phyloP scores from a whole-genome alignment of 371 early-diverging fungal species.

The Nematocida displodere region DNA sequence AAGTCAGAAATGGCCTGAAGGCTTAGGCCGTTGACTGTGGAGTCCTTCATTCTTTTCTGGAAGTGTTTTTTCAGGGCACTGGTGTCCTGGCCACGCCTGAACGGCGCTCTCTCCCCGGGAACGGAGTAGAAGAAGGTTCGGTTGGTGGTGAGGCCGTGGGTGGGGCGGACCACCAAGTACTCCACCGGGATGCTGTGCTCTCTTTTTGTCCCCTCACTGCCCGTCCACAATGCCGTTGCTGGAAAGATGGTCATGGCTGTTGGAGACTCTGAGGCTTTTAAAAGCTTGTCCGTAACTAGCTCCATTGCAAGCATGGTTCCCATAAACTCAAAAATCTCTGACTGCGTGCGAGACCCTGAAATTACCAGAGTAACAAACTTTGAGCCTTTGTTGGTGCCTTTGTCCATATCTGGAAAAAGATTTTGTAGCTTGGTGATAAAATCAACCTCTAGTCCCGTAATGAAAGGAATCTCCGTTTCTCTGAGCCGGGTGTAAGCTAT shows the following conservation, averaged over 20 bases:
- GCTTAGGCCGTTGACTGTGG: constrained; percentile 24
- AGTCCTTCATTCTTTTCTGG: constrained; percentile 50
- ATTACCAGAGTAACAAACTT: constrained; percentile 54
- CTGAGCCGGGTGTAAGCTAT: constrained; percentile 86
- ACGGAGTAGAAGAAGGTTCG: constrained; percentile 1
- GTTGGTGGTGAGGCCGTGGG: constrained; percentile 41
- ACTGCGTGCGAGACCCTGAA: constrained; percentile 69
- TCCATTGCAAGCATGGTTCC: constrained; percentile 81
- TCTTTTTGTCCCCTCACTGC: constrained; percentile 32
- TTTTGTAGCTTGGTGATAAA: constrained; percentile 82
- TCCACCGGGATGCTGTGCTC: constrained; percentile 35
- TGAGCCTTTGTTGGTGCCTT: constrained; percentile 64
- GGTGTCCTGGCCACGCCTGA: constrained; percentile 19
- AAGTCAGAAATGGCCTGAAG: constrained; percentile 46
- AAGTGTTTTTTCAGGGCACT: constrained; percentile 49
- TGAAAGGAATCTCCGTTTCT: constrained; percentile 80
- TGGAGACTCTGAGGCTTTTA: constrained; percentile 69
- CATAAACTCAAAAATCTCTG: constrained; percentile 80
- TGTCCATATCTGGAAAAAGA: constrained; percentile 67
- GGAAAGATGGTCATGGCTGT: constrained; percentile 27
- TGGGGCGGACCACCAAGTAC: constrained; percentile 49
- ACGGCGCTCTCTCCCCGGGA: constrained; percentile 3
- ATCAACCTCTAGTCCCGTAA: constrained; percentile 80
- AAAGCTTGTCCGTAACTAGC: constrained; percentile 79
- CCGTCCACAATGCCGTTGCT: constrained; percentile 38